A percentile compares a stretch with the other conserved stretches of the same genome.
Conservation (phyloP, 495 filamentous ascomycete genomes). For the Letharia columbiana region DNA sequence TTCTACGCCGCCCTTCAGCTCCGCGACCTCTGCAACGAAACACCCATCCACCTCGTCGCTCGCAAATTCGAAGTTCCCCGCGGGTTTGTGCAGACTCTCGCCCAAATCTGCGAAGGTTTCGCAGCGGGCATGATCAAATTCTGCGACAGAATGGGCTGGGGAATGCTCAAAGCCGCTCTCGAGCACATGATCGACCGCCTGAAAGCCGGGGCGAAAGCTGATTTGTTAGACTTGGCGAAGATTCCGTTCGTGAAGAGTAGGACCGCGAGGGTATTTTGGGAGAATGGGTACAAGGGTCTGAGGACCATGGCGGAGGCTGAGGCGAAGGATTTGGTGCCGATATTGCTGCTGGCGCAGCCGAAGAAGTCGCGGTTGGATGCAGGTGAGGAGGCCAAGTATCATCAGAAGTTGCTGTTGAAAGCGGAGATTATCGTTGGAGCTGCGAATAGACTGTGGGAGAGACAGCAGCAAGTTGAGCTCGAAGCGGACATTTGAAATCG, state of each 20-base stretch:
- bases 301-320: slow-evolving; percentile 59
- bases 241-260: slow-evolving; percentile 71
- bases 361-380: slow-evolving; percentile 51
- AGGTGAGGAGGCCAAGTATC: slow-evolving; percentile 54
- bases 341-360: slow-evolving; percentile 63
- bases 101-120: slow-evolving; percentile 71
- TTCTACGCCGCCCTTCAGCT: slow-evolving; percentile 76
- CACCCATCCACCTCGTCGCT: slow-evolving; percentile 61
- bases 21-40: slow-evolving; percentile 72
- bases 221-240: slow-evolving; percentile 64
- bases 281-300: slow-evolving; percentile 65
- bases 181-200: slow-evolving; percentile 71
- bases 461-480: slow-evolving; percentile 38
- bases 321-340: slow-evolving; percentile 56
- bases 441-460: slow-evolving; percentile 62
- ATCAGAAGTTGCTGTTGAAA: slow-evolving; percentile 54
- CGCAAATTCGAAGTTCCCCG: slow-evolving; percentile 60
- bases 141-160: slow-evolving; percentile 67
- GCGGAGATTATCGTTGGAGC: slow-evolving; percentile 61
- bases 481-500: slow-evolving; percentile 25
- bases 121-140: slow-evolving; percentile 70
- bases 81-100: slow-evolving; percentile 62
- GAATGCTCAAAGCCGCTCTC: slow-evolving; percentile 62
- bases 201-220: slow-evolving; percentile 63
- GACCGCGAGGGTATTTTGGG: slow-evolving; percentile 67